Conservation (phyloP, 805 yeast genomes). For the Kurtzmaniella cleridarum region DNA sequence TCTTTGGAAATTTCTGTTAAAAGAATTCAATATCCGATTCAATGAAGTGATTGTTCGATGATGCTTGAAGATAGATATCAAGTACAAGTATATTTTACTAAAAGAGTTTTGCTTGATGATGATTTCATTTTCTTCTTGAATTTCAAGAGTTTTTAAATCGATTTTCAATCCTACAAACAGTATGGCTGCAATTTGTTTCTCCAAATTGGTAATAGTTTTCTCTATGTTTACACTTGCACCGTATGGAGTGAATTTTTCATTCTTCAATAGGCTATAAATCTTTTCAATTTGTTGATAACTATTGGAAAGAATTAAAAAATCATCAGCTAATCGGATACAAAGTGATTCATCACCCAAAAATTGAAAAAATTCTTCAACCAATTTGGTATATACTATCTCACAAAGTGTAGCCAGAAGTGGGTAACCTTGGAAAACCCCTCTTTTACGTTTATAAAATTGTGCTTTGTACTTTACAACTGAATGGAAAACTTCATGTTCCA, state of each 20-base stretch:
- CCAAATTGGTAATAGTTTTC: conserved; percentile 15
- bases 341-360: conserved; percentile 18
- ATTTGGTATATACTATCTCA: conserved; percentile 61
- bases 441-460: conserved; percentile 35
- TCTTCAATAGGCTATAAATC: conserved; percentile 14
- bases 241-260: conserved; percentile 16
- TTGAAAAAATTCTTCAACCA: conserved; percentile 39
- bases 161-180: conserved; percentile 29
- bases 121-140: conserved; percentile 8
- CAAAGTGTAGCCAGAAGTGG: conserved; percentile 71
- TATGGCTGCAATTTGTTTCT: background rate
- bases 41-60: background rate
- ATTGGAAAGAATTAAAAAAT: conserved; percentile 67
- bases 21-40: background rate
- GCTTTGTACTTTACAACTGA: conserved; percentile 35
- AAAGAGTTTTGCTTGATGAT: background rate
- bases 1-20: background rate
- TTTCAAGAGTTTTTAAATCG: conserved; percentile 14
- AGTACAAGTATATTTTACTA: too few relatives aligned
- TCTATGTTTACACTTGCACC: conserved; percentile 33
- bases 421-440: conserved; percentile 84
- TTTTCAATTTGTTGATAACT: conserved; percentile 16
- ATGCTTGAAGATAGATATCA: too few relatives aligned
- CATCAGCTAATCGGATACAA: conserved; percentile 74
- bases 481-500: conserved; percentile 48